Evolutionary conservation across 148 eudicot genomes (phyloP).

Genomic region (Drosera capensis): DNA sequence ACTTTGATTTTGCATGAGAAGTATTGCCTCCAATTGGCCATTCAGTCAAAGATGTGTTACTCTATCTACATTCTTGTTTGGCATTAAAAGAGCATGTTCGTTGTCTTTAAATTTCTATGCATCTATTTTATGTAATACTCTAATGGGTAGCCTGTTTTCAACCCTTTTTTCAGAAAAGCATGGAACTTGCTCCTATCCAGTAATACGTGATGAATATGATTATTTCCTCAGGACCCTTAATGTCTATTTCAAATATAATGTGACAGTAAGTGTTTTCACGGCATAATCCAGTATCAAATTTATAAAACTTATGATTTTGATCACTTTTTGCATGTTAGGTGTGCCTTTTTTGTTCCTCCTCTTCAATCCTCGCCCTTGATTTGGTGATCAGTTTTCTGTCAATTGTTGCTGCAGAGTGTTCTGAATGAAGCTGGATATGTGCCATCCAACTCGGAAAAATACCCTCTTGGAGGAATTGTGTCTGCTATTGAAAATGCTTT

Average conservation of each 20-base stretch:
- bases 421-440: constrained; percentile 71
- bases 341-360: not conserved
- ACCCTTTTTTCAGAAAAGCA: constrained; percentile 60
- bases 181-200: constrained; percentile 75
- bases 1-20: too few species aligned
- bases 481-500: constrained; percentile 85
- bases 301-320: too few species aligned
- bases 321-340: too few species aligned
- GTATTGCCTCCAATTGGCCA: not conserved
- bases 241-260: constrained; percentile 77
- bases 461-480: constrained; percentile 75
- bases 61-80: too few species aligned
- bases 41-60: not conserved
- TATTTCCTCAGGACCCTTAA: constrained; percentile 60
- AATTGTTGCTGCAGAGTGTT: constrained; percentile 38
- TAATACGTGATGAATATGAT: constrained; percentile 42
- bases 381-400: not conserved
- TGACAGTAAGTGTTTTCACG: constrained; percentile 60
- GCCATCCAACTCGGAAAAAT: constrained; percentile 79
- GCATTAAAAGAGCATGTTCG: too few species aligned
- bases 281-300: too few species aligned
- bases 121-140: constrained; percentile 2
- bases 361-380: not conserved
- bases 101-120: too few species aligned
- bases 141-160: constrained; percentile 7